These are phyloP conservation scores for Batrachochytrium dendrobatidis DNA, from an alignment of 371 early-diverging fungal genomes.

Conservation along the genomic window DNA sequence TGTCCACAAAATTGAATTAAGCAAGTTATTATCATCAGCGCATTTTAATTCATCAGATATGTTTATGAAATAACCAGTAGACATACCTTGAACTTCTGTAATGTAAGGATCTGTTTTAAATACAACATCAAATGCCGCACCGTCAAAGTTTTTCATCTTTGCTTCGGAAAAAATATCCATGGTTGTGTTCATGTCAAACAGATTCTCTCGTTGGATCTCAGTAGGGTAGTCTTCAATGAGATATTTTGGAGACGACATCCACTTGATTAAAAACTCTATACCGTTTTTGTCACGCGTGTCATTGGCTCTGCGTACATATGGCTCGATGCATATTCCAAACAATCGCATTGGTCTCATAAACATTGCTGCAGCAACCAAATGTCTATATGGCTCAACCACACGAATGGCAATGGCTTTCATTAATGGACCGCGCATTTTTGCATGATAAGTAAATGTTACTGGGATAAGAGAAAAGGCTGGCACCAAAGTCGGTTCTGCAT, in stretches of 20 bases:
- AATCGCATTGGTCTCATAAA: constrained; percentile 24
- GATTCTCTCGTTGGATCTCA: constrained; percentile 19
- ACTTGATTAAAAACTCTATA: constrained; percentile 38
- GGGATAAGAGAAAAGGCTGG: constrained; percentile 25
- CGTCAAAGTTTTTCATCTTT: background rate
- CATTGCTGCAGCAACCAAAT: constrained; percentile 19
- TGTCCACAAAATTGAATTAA: background rate
- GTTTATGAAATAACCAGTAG: background rate
- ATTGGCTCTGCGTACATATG: constrained; percentile 27
- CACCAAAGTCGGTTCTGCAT: constrained; percentile 15
- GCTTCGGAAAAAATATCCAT: background rate
- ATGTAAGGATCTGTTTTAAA: constrained; percentile 14
- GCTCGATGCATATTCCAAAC: constrained; percentile 46
- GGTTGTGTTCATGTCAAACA: constrained; percentile 23
- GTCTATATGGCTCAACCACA: constrained; percentile 24
- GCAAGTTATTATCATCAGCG: background rate
- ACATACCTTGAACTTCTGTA: constrained; percentile 5
- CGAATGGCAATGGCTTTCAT: constrained; percentile 22
- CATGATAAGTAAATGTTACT: constrained; percentile 31
- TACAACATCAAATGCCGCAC: constrained; percentile 8
- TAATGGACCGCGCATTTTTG: constrained; percentile 29
- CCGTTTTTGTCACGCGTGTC: constrained; percentile 40
- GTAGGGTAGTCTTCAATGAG: constrained; percentile 38
- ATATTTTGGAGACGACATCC: constrained; percentile 46
- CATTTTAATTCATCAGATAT: background rate